Evolutionary conservation across 2,329 filamentous ascomycete species (phyloP).

Genomic region (Beauveria caledonica): DNA sequence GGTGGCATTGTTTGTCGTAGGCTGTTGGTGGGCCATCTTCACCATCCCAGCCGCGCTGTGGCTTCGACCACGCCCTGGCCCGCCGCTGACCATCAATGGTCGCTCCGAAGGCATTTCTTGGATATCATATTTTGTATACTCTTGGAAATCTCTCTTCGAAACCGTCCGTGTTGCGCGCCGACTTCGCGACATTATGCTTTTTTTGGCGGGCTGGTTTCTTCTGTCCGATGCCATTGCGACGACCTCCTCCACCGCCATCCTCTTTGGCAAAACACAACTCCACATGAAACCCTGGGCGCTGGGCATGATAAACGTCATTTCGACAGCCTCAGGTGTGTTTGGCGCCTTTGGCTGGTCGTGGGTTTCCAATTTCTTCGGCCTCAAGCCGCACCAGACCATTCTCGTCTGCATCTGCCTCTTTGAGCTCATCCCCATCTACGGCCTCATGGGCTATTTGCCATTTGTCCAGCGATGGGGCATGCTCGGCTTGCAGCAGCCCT

Average conservation of each 20-base stretch:
- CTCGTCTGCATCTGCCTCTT: constrained; percentile 86
- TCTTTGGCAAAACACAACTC: constrained; percentile 91
- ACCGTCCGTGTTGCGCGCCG: constrained; percentile 68
- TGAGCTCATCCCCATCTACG: constrained; percentile 87
- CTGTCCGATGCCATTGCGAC: constrained; percentile 92
- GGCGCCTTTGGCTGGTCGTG: constrained; percentile 87
- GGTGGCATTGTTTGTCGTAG: constrained; percentile 78
- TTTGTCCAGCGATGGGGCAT: constrained; percentile 66
- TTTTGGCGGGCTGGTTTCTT: constrained; percentile 87
- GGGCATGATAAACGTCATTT: constrained; percentile 89
- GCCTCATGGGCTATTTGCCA: constrained; percentile 78
- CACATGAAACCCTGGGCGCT: constrained; percentile 83
- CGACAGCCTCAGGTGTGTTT: constrained; percentile 71
- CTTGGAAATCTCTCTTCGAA: constrained; percentile 78
- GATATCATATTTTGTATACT: constrained; percentile 66
- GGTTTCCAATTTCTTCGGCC: constrained; percentile 59
- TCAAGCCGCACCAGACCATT: constrained; percentile 80
- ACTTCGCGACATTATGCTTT: constrained; percentile 66
- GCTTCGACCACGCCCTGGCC: constrained; percentile 81
- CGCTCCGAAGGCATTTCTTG: constrained; percentile 36
- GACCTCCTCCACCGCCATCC: constrained; percentile 84
- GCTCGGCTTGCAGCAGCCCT: constrained; percentile 81
- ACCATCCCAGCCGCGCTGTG: constrained; percentile 82
- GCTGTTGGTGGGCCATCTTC: constrained; percentile 88
- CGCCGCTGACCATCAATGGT: constrained; percentile 53